These are phyloP conservation scores for Xylaria digitata DNA, from an alignment of 2,329 filamentous ascomycete species.

Conservation along the genomic window DNA sequence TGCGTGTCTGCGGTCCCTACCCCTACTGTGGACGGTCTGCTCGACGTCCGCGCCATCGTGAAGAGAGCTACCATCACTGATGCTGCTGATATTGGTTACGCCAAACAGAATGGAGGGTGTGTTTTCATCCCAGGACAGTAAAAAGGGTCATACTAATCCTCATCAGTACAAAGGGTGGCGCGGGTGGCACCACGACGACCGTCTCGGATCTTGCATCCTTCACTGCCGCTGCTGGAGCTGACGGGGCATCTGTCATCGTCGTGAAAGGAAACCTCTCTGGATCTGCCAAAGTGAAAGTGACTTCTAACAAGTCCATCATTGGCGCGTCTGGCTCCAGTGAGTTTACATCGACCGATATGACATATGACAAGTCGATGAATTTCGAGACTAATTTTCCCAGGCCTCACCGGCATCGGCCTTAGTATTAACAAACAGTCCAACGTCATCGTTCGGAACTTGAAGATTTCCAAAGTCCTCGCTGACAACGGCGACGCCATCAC, in stretches of 20 bases:
- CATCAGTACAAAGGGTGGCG: slow-evolving; percentile 63
- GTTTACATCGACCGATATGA: slow-evolving; percentile 19
- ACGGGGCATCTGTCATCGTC: slow-evolving; percentile 58
- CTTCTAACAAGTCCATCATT: slow-evolving; percentile 63
- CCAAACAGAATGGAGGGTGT: slow-evolving; percentile 41
- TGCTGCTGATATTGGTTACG: slow-evolving; percentile 41
- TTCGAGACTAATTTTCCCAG: slow-evolving; percentile 38
- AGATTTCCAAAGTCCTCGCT: slow-evolving; percentile 67
- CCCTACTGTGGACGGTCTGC: slow-evolving; percentile 36
- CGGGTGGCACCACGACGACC: slow-evolving; percentile 65
- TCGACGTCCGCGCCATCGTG: slow-evolving; percentile 40
- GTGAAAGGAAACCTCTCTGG: slow-evolving; percentile 59
- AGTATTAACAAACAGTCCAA: slow-evolving; percentile 65
- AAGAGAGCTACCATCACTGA: slow-evolving; percentile 43
- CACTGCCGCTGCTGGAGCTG: slow-evolving; percentile 60
- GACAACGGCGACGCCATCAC: slow-evolving; percentile 69
- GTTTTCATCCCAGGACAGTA: not conserved
- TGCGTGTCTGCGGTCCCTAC: slow-evolving; percentile 41
- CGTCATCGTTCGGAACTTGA: slow-evolving; percentile 72
- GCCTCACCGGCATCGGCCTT: slow-evolving; percentile 61
- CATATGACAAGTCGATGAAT: not conserved
- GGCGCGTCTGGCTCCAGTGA: slow-evolving; percentile 55
- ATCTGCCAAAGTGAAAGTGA: slow-evolving; percentile 57
- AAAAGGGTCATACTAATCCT: slow-evolving; percentile 8
- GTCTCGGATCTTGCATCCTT: slow-evolving; percentile 64